Conservation (phyloP, 2,329 filamentous ascomycete species). For the Fusarium sp. region DNA sequence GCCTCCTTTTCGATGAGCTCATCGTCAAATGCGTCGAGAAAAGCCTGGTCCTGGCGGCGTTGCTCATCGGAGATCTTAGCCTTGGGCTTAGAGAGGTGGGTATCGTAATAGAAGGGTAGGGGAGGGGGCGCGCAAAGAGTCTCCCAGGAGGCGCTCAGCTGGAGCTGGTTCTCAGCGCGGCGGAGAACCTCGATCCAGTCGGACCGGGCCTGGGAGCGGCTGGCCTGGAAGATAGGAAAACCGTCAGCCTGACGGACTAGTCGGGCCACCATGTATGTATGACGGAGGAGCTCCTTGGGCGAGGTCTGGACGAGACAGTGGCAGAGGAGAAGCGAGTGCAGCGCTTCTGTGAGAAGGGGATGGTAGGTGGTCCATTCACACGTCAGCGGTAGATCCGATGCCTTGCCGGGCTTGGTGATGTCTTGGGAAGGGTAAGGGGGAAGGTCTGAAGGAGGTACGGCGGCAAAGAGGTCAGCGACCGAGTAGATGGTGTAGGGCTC, state of each 20-base stretch:
- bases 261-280: conserved; percentile 84
- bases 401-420: conserved; percentile 39
- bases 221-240: conserved; percentile 82
- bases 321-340: conserved; percentile 81
- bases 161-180: conserved; percentile 75
- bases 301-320: conserved; percentile 85
- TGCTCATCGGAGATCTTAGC: conserved; percentile 56
- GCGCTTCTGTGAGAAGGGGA: conserved; percentile 79
- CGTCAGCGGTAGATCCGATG: conserved; percentile 46
- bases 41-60: conserved; percentile 71
- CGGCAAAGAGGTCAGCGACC: conserved; percentile 74
- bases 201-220: conserved; percentile 75
- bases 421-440: conserved; percentile 71
- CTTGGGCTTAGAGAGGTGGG: neutral
- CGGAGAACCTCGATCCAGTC: conserved; percentile 85
- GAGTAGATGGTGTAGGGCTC: conserved; percentile 54
- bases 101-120: conserved; percentile 51
- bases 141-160: conserved; percentile 75
- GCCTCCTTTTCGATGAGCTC: conserved; percentile 73
- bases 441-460: conserved; percentile 72
- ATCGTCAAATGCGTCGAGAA: conserved; percentile 74
- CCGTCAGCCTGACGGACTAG: conserved; percentile 79
- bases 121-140: conserved; percentile 72
- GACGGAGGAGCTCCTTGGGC: conserved; percentile 78
- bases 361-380: conserved; percentile 72